Conservation (phyloP, 2,329 filamentous ascomycete species). For the Cercospora zeae-maydis region DNA sequence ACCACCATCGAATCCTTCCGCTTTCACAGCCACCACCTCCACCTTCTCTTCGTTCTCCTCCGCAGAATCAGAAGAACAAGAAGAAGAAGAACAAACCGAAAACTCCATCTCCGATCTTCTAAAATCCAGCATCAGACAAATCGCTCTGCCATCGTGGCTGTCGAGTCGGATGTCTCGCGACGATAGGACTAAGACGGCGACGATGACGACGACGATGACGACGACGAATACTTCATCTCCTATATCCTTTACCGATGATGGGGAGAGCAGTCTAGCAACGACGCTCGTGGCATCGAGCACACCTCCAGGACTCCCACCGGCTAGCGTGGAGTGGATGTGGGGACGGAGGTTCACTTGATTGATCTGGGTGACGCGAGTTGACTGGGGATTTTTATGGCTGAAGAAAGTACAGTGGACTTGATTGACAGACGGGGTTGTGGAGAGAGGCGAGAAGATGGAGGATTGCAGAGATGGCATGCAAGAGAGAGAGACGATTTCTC, state of each 20-base stretch:
- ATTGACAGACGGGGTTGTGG: no score
- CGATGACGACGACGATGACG: not conserved
- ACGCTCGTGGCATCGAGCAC: not conserved
- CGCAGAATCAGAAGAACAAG: not conserved
- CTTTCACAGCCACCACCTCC: no score
- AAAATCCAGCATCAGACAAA: not conserved
- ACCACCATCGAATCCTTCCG: no score
- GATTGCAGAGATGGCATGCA: no score
- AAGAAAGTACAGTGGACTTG: no score
- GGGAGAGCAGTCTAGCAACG: not conserved
- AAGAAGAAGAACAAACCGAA: not conserved
- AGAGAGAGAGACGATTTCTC: not conserved
- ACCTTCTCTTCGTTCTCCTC: not conserved
- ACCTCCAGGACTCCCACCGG: not conserved
- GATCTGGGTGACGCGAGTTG: not conserved
- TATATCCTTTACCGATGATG: not conserved
- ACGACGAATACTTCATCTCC: not conserved
- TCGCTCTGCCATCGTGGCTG: conserved; percentile 1
- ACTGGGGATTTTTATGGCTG: not conserved
- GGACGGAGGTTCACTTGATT: not conserved
- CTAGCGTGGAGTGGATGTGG: not conserved
- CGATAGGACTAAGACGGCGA: not conserved
- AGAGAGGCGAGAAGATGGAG: no score
- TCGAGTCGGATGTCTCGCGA: conserved; percentile 7
- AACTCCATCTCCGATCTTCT: not conserved